These are phyloP conservation scores for Candida maesae DNA, from an alignment of 805 yeast species.

Conservation along the genomic window DNA sequence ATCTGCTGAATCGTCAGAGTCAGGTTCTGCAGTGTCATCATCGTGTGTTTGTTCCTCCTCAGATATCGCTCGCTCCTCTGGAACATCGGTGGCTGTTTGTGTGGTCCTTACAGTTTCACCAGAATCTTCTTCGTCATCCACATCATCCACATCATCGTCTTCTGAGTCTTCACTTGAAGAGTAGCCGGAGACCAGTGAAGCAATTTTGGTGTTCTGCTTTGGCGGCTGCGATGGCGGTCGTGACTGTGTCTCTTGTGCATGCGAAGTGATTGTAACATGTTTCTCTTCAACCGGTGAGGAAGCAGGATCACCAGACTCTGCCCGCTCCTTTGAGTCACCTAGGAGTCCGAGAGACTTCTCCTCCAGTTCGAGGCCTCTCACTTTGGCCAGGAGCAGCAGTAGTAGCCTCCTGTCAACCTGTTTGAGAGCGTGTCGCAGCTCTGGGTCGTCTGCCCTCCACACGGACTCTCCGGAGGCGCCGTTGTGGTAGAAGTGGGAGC, in stretches of 20 bases:
- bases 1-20: conserved; percentile 11
- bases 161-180: conserved; percentile 21
- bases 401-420: conserved; percentile 28
- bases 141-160: conserved; percentile 3
- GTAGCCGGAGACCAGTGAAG: conserved; percentile 15
- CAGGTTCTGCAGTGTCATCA: not conserved
- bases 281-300: no score
- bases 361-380: conserved; percentile 33
- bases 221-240: not conserved
- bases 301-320: not conserved
- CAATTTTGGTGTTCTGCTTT: not conserved
- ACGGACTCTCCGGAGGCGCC: conserved; percentile 25
- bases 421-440: conserved; percentile 26
- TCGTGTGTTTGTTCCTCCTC: no score
- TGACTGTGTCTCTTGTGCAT: not conserved
- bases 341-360: conserved; percentile 7
- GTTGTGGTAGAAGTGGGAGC: conserved; percentile 40
- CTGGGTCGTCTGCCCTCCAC: conserved; percentile 36
- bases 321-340: not conserved
- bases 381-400: conserved; percentile 33
- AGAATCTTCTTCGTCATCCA: not conserved
- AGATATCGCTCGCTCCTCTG: conserved; percentile 3
- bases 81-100: no score
- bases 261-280: not conserved
- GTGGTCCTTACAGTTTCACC: no score